Evolutionary conservation across 169 alveolate genomes (phyloP).

Genomic region (Toxoplasma gondii): DNA sequence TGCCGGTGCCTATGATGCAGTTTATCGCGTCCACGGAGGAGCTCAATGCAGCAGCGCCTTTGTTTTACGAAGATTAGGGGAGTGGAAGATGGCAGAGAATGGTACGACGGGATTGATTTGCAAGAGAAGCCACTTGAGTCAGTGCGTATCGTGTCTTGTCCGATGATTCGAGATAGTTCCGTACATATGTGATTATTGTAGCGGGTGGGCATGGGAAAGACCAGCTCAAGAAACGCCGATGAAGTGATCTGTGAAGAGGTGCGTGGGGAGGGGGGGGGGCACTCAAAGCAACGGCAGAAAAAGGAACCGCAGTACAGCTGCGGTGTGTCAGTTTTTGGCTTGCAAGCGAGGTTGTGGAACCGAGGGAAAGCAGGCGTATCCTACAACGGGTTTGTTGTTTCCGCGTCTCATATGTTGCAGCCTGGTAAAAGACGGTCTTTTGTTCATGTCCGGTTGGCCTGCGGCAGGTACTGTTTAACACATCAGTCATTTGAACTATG

Average conservation of each 20-base stretch:
- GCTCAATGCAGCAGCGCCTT: constrained; percentile 47
- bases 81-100: neutral
- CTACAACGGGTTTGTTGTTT: neutral
- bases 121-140: neutral
- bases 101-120: neutral
- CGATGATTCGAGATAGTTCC: neutral
- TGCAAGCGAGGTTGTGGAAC: neutral
- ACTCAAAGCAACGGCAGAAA: no score
- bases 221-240: neutral
- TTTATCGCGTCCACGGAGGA: constrained; percentile 30
- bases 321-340: constrained; percentile 12
- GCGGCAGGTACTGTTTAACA: neutral
- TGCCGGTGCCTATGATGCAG: constrained; percentile 16
- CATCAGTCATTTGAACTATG: neutral
- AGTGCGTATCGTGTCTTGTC: neutral
- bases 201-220: neutral
- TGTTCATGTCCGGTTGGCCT: neutral
- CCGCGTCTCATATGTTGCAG: neutral
- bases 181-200: no score
- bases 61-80: constrained; percentile 33
- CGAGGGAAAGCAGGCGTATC: neutral
- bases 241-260: neutral
- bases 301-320: neutral
- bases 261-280: neutral
- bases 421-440: neutral